Evolutionary conservation across 306 rosid genomes (phyloP).

Genomic region (Lupinus albus): DNA sequence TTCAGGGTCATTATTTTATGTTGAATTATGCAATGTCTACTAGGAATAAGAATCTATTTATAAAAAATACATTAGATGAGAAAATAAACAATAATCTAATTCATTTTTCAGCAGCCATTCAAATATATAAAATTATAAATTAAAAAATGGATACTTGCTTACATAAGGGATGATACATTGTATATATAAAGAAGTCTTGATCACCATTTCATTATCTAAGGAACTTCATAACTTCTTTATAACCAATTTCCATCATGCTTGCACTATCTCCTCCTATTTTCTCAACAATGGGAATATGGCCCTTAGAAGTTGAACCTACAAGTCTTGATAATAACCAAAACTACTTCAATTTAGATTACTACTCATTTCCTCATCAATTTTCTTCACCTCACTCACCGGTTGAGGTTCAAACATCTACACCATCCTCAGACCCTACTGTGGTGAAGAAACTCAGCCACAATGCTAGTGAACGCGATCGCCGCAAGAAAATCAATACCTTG

Average conservation of each 20-base stretch:
- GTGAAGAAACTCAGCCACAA: constrained; percentile 76
- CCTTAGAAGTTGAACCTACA: constrained; percentile 38
- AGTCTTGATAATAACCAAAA: neutral
- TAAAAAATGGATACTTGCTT: constrained; percentile 4
- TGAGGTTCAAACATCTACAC: constrained; percentile 16
- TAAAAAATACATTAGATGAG: neutral
- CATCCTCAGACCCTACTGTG: constrained; percentile 31
- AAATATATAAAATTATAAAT: neutral
- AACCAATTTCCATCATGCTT: constrained; percentile 39
- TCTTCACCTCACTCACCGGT: constrained; percentile 24
- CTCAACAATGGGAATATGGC: constrained; percentile 39
- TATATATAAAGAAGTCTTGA: constrained; percentile 1
- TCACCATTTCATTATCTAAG: constrained; percentile 11
- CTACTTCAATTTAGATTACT: neutral
- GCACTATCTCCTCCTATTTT: constrained; percentile 43
- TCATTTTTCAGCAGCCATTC: neutral
- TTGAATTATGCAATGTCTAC: neutral
- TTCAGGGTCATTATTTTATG: neutral
- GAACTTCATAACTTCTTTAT: neutral
- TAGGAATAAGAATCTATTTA: neutral
- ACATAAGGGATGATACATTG: constrained; percentile 4
- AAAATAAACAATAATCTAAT: neutral
- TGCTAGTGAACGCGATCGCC: constrained; percentile 86
- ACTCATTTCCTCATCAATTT: constrained; percentile 33
- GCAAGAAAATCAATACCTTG: constrained; percentile 71